Evolutionary conservation across 768 basidiomycete species (phyloP).

Genomic region (Mycena rebaudengoi): DNA sequence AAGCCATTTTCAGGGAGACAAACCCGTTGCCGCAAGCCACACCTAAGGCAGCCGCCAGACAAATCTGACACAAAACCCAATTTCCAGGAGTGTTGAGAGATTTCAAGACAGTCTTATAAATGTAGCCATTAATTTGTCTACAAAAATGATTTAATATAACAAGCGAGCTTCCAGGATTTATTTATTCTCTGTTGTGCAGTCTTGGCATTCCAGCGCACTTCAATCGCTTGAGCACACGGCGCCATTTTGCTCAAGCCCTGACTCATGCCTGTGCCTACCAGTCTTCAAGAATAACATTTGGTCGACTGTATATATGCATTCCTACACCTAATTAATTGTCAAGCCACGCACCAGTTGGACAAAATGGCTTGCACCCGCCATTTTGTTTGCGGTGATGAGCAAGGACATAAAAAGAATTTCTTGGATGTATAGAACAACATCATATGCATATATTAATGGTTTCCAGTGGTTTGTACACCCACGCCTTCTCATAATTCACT

Average conservation of each 20-base stretch:
- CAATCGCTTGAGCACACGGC: neutral
- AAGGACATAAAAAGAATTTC: neutral
- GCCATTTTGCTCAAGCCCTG: neutral
- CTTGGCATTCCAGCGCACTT: neutral
- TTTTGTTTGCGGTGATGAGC: neutral
- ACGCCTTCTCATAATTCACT: neutral
- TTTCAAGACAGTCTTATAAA: neutral
- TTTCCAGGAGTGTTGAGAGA: neutral
- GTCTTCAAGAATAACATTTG: neutral
- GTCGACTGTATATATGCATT: neutral
- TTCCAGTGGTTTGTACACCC: neutral
- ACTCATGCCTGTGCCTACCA: neutral
- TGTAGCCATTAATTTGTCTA: neutral
- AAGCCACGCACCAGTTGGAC: neutral
- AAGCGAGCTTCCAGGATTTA: neutral
- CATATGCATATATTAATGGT: neutral
- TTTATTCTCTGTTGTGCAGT: neutral
- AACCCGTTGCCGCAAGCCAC: neutral
- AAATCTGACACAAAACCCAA: neutral
- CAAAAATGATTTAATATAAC: neutral
- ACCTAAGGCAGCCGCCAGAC: neutral
- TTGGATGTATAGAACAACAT: neutral
- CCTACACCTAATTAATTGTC: neutral
- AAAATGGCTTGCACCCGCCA: neutral
- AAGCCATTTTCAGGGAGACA: neutral